phyloP scores from a whole-genome alignment of 139 green algal genomes.

The Deuterostichococcus epilithicus region DNA sequence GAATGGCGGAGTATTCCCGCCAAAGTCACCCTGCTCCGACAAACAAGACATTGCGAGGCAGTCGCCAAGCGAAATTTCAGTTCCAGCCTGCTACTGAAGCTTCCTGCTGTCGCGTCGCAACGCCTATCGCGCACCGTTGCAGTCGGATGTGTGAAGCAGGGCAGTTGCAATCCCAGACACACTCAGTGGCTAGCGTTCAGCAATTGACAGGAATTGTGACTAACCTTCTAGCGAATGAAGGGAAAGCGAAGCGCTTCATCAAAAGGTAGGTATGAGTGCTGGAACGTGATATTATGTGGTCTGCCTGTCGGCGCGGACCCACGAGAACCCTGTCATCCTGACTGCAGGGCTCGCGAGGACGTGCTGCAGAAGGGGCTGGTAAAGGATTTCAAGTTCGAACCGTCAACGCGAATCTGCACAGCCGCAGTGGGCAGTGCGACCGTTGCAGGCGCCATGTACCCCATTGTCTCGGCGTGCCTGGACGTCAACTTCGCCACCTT shows the following conservation, averaged over 20 bases:
- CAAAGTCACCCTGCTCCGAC: neutral
- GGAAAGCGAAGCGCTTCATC: neutral
- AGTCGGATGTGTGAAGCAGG: neutral
- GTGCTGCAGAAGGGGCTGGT: too few species aligned
- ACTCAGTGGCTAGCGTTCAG: neutral
- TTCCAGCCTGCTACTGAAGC: neutral
- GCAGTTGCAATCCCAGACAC: neutral
- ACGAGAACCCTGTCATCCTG: too few species aligned
- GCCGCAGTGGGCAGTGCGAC: neutral
- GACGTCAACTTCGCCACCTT: neutral
- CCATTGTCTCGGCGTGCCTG: too few species aligned
- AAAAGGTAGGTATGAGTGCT: neutral
- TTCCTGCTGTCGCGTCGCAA: neutral
- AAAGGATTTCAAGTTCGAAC: too few species aligned
- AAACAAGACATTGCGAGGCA: neutral
- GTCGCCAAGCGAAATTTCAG: too few species aligned
- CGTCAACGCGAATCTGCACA: too few species aligned
- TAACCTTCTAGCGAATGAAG: neutral
- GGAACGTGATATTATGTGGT: too few species aligned
- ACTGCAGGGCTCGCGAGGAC: too few species aligned
- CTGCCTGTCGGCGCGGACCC: too few species aligned
- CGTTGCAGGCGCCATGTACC: too few species aligned
- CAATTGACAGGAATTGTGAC: neutral
- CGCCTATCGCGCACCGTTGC: neutral
- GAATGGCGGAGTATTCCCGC: neutral